phyloP scores from a whole-genome alignment of 2,329 filamentous ascomycete species.

The Fusarium sp. region DNA sequence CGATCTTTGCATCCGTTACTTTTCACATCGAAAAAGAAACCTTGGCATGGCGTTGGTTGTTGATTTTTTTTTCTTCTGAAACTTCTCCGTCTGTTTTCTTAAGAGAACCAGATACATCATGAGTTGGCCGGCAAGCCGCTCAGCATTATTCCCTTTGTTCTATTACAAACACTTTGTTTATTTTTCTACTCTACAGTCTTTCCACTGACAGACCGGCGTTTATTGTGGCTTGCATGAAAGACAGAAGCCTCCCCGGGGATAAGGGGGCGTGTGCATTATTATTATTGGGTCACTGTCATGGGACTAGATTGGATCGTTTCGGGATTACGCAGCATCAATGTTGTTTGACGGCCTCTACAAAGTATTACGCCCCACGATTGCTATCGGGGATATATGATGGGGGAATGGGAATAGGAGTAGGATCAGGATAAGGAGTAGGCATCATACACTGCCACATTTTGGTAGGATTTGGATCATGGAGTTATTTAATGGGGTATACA shows the following conservation, averaged over 20 bases:
- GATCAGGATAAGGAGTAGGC: slow-evolving; percentile 1
- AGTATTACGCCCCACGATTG: slow-evolving; percentile 24
- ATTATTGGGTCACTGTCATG: slow-evolving; percentile 15
- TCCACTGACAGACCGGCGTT: slow-evolving; percentile 17
- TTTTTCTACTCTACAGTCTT: neutral
- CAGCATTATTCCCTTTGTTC: slow-evolving; percentile 34
- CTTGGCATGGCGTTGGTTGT: slow-evolving; percentile 33
- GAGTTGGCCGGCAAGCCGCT: slow-evolving; percentile 17
- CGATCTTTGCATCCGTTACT: slow-evolving; percentile 21
- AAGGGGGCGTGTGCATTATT: slow-evolving; percentile 35
- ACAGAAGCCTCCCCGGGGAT: slow-evolving; percentile 12
- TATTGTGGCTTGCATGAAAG: slow-evolving; percentile 27
- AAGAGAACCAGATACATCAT: slow-evolving; percentile 36
- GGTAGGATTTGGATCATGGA: slow-evolving; percentile 30
- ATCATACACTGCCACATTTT: slow-evolving; percentile 37
- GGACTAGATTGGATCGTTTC: slow-evolving; percentile 10
- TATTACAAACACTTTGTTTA: slow-evolving; percentile 10
- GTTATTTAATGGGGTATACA: slow-evolving; percentile 28
- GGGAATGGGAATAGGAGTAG: slow-evolving; percentile 7
- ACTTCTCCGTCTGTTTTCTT: slow-evolving; percentile 23
- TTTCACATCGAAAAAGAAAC: slow-evolving; percentile 36
- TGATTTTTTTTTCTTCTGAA: neutral
- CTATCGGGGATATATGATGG: slow-evolving; percentile 25
- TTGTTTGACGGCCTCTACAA: slow-evolving; percentile 34
- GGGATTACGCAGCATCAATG: slow-evolving; percentile 20